A percentile compares a stretch with the other conserved stretches of the same genome.
Evolutionary conservation across 495 filamentous ascomycete species (phyloP).

Genomic region (Cladorrhinum samala): DNA sequence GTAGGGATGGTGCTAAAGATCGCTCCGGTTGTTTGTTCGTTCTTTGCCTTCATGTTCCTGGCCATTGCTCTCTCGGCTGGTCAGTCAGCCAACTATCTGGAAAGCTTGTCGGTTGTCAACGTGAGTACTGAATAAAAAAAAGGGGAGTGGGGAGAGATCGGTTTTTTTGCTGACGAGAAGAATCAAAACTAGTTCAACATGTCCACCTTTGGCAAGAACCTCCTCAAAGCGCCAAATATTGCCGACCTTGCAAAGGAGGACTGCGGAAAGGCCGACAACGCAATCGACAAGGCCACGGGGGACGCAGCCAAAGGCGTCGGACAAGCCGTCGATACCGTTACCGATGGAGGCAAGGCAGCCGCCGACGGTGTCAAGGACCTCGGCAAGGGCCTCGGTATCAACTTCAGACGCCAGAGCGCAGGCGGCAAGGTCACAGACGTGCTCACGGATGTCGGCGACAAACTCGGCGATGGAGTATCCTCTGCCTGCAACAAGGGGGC

Average conservation of each 20-base stretch:
- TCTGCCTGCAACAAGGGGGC: slow-evolving; percentile 22
- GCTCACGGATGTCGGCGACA: slow-evolving; percentile 12
- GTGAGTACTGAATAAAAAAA: slow-evolving; percentile 38
- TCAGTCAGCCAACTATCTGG: slow-evolving; percentile 49
- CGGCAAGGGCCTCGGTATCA: neutral
- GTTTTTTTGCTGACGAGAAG: slow-evolving; percentile 10
- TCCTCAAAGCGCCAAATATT: slow-evolving; percentile 26
- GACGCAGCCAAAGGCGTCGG: neutral
- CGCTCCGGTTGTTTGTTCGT: slow-evolving; percentile 31
- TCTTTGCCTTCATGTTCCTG: slow-evolving; percentile 57
- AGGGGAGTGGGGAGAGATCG: neutral
- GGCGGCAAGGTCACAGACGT: neutral
- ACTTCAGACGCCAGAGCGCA: no score
- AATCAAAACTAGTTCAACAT: slow-evolving; percentile 50
- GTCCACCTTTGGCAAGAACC: slow-evolving; percentile 50
- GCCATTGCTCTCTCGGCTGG: slow-evolving; percentile 67
- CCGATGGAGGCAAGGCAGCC: slow-evolving; percentile 18
- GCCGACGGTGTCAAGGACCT: slow-evolving; percentile 23
- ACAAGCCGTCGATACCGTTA: slow-evolving; percentile 8
- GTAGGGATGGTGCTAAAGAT: slow-evolving; percentile 17
- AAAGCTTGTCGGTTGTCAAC: slow-evolving; percentile 56
- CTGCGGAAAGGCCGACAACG: slow-evolving; percentile 5
- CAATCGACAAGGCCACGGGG: neutral
- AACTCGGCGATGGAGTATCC: slow-evolving; percentile 19
- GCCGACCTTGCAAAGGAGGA: neutral